Evolutionary conservation across 306 rosid species (phyloP).

Genomic region (Lotus japonicus): DNA sequence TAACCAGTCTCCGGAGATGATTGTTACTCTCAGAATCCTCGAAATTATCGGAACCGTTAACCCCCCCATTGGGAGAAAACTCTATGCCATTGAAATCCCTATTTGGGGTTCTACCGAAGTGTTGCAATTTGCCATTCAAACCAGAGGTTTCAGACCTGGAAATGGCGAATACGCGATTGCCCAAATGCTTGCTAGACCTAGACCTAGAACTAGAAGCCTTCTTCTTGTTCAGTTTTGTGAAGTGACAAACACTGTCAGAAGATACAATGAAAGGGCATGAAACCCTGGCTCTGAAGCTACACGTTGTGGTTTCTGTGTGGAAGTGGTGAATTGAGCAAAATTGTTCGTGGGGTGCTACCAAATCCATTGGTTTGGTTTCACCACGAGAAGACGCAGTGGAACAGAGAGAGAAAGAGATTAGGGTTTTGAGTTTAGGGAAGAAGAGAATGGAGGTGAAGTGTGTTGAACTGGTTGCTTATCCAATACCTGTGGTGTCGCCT

Average conservation of each 20-base stretch:
- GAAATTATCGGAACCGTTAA: slow-evolving; percentile 29
- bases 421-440: no score
- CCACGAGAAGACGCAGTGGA: no score
- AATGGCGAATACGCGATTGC: slow-evolving; percentile 32
- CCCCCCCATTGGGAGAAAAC: slow-evolving; percentile 6
- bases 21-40: slow-evolving; percentile 48
- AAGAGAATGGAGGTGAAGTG: no score
- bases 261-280: slow-evolving; percentile 21
- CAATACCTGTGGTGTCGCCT: no score
- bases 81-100: slow-evolving; percentile 30
- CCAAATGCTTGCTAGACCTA: slow-evolving; percentile 7
- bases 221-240: slow-evolving; percentile 1
- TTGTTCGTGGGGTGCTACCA: slow-evolving; percentile 29
- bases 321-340: slow-evolving; percentile 41
- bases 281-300: slow-evolving; percentile 23
- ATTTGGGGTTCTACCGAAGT: slow-evolving; percentile 17
- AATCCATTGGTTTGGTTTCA: slow-evolving; percentile 19
- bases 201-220: not conserved
- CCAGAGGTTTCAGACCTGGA: slow-evolving; percentile 43
- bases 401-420: no score
- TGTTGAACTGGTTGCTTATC: no score
- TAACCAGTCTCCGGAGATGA: slow-evolving; percentile 51
- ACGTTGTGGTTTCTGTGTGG: not conserved
- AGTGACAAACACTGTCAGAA: slow-evolving; percentile 5
- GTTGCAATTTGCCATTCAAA: slow-evolving; percentile 44